phyloP scores from a whole-genome alignment of 2,329 filamentous ascomycete genomes.

The Fusarium robinianum region DNA sequence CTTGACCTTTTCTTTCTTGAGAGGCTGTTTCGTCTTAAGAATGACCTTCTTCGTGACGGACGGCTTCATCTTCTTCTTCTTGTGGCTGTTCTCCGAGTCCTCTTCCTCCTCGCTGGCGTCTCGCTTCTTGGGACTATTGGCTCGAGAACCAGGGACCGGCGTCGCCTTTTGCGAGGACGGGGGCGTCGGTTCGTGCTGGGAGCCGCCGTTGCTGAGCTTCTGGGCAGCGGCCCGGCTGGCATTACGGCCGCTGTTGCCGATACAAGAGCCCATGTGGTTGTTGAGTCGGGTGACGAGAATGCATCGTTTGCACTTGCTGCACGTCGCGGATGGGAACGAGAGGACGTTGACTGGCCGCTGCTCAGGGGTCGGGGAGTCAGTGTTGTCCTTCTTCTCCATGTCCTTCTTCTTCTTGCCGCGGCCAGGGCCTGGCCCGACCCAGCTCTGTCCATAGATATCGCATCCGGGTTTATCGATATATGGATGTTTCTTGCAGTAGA shows the following conservation, averaged over 20 bases:
- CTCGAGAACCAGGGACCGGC: constrained; percentile 58
- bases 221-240: constrained; percentile 65
- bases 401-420: constrained; percentile 82
- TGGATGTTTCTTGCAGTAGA: constrained; percentile 79
- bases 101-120: constrained; percentile 61
- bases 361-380: constrained; percentile 56
- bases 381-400: constrained; percentile 63
- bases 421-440: constrained; percentile 71
- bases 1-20: constrained; percentile 62
- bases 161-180: constrained; percentile 67
- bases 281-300: constrained; percentile 68
- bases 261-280: constrained; percentile 71
- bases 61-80: constrained; percentile 64
- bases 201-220: constrained; percentile 65
- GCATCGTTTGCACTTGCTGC: constrained; percentile 69
- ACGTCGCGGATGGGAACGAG: constrained; percentile 67
- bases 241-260: constrained; percentile 67
- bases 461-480: constrained; percentile 77
- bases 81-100: constrained; percentile 55
- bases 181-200: constrained; percentile 60
- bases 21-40: constrained; percentile 55
- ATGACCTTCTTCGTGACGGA: constrained; percentile 57
- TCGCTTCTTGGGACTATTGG: constrained; percentile 60
- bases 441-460: constrained; percentile 83
- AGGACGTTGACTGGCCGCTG: constrained; percentile 64